Evolutionary conservation across 2,329 filamentous ascomycete species (phyloP), one percentile per base, ranked within the genome.

Genomic region (Immersiporthe knoxdaviesiana): DNA sequence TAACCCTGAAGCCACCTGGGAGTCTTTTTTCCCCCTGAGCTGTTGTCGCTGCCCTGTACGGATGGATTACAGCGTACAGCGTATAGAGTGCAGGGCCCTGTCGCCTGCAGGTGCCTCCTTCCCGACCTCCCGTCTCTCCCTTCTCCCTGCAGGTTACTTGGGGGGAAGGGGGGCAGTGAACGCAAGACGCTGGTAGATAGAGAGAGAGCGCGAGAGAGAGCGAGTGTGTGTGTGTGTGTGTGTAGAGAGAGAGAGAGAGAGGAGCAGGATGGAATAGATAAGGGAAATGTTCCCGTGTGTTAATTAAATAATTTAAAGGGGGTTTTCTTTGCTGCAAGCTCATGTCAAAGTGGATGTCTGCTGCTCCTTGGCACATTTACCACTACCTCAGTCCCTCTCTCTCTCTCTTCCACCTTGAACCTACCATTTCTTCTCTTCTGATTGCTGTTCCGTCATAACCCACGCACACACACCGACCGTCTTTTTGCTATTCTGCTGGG

Each of bases 271-370:
- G 16, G 44, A 59, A n/a, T 37, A 60, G 58, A 39, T 39, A 27
- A 41, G 35, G n/a, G 35, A 62, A 41, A 41, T 44, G 59, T 30
- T 27, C 59, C 59, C 59, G 59, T 62, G 59, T 62, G 37, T 44
- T 62, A 62, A 62, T 62, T 62, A 62, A 37, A 27, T 18, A 30
- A 62, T 44, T 30, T 62, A 5, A 62, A 32, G 39, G 56, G 52
- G 52, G 52, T 24, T 18, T n/a, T n/a, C n/a, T n/a, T 30, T 56
- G 52, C 52, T 56, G 52, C 24, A 56, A 18, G 52, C 52, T 30
- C 52, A 56, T 16, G 52, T 56, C 52, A 30, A 56, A 62, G 59
- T 44, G 58, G 58, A 32, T 35, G 58, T 21, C 52, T 30, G 14
- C 27, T 30, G 32, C 58, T 60, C 32, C 58, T 37, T 24, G 21